A percentile compares a stretch with the other conserved stretches of the same genome.
These are phyloP conservation scores for Umbelopsis vinacea DNA, from an alignment of 192 early-diverging fungal species.

Conservation along the genomic window DNA sequence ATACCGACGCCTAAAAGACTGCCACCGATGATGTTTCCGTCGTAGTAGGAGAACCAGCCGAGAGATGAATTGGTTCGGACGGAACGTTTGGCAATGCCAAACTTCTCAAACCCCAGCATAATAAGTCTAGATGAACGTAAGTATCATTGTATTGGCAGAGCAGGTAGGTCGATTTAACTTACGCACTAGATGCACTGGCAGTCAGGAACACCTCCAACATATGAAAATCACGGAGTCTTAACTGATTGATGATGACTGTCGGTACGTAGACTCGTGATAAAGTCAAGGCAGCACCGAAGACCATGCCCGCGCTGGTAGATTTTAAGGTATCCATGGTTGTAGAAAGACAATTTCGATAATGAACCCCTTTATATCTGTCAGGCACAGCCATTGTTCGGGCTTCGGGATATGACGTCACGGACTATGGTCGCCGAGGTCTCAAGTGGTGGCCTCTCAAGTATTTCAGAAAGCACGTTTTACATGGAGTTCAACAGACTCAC, in stretches of 20 bases:
- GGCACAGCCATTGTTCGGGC: background rate
- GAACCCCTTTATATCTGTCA: background rate
- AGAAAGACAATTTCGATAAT: too few species aligned
- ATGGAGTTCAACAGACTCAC: background rate
- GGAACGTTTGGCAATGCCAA: background rate
- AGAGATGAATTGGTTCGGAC: slow-evolving; percentile 2
- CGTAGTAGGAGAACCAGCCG: background rate
- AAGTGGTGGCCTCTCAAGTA: too few species aligned
- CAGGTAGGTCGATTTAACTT: background rate
- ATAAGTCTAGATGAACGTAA: background rate
- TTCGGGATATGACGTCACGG: slow-evolving; percentile 6
- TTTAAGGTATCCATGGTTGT: background rate
- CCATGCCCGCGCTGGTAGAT: background rate
- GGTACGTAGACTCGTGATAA: slow-evolving; percentile 6
- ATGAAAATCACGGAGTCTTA: background rate
- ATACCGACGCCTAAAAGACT: background rate
- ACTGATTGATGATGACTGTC: background rate
- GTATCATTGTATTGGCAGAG: background rate
- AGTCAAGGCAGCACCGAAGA: slow-evolving; percentile 9
- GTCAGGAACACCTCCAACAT: slow-evolving; percentile 13
- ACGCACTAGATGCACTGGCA: slow-evolving; percentile 1
- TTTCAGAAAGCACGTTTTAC: background rate
- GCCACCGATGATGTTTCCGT: slow-evolving; percentile 8
- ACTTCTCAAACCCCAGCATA: background rate
- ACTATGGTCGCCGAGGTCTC: background rate